A percentile compares a stretch with the other conserved stretches of the same genome.
Conservation (phyloP, 2,329 filamentous ascomycete genomes). For the Penicillium sp. region DNA sequence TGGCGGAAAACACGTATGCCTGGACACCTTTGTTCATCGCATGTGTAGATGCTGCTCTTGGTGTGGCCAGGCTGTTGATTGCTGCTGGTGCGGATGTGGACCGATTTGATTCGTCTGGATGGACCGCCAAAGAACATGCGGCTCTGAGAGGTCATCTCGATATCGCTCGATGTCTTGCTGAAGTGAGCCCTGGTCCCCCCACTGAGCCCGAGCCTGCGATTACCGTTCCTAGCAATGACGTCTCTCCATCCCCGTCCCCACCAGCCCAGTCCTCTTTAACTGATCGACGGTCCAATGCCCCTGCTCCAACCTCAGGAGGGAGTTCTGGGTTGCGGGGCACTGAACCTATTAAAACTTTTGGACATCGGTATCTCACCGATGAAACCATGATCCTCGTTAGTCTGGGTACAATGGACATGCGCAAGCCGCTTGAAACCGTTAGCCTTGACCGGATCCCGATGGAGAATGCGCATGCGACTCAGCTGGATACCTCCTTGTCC, state of each 20-base stretch:
- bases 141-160: slow-evolving; percentile 79
- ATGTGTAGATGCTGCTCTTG: slow-evolving; percentile 76
- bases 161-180: slow-evolving; percentile 65
- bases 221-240: slow-evolving; percentile 27
- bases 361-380: slow-evolving; percentile 86
- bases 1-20: slow-evolving; percentile 74
- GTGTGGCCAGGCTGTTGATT: slow-evolving; percentile 69
- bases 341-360: slow-evolving; percentile 89
- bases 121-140: slow-evolving; percentile 91
- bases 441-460: slow-evolving; percentile 83
- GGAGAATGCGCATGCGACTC: slow-evolving; percentile 79
- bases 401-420: slow-evolving; percentile 88
- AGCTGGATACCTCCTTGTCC: slow-evolving; percentile 89
- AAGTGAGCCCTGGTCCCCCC: slow-evolving; percentile 47
- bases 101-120: slow-evolving; percentile 76
- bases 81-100: slow-evolving; percentile 70
- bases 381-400: slow-evolving; percentile 88
- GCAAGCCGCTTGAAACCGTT: slow-evolving; percentile 73
- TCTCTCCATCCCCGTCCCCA: slow-evolving; percentile 34
- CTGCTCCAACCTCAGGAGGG: slow-evolving; percentile 38
- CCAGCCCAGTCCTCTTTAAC: slow-evolving; percentile 36
- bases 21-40: slow-evolving; percentile 97
- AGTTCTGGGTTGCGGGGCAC: slow-evolving; percentile 38
- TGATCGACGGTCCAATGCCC: slow-evolving; percentile 39
- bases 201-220: slow-evolving; percentile 31